phyloP scores from a whole-genome alignment of 2,329 filamentous ascomycete genomes.

The Penicillium sp. region DNA sequence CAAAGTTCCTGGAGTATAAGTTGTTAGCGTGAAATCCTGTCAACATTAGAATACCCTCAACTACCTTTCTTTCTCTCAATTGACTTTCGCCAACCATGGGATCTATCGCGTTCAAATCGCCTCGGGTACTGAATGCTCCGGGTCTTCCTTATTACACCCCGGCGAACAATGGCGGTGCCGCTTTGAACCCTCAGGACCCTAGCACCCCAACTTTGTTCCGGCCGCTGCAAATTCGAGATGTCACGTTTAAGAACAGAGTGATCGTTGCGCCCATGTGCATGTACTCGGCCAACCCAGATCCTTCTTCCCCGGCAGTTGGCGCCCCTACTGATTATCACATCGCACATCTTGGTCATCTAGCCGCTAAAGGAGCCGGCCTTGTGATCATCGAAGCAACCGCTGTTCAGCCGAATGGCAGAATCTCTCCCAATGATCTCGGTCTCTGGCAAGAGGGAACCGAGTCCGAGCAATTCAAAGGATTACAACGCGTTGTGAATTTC shows the following conservation, averaged over 20 bases:
- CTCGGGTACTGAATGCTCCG: constrained; percentile 15
- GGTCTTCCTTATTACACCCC: constrained; percentile 41
- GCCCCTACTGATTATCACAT: constrained; percentile 79
- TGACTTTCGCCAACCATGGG: neutral
- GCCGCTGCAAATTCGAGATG: constrained; percentile 55
- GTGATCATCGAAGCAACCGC: constrained; percentile 75
- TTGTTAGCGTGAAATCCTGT: neutral
- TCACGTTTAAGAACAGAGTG: constrained; percentile 65
- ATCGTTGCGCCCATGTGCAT: constrained; percentile 64
- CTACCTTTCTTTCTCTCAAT: neutral
- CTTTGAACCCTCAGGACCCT: constrained; percentile 35
- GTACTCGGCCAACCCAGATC: constrained; percentile 59
- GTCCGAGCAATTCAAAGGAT: constrained; percentile 65
- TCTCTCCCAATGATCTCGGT: constrained; percentile 62
- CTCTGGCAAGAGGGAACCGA: constrained; percentile 70
- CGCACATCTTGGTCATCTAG: constrained; percentile 76
- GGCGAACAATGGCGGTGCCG: constrained; percentile 37
- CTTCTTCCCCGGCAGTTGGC: constrained; percentile 44
- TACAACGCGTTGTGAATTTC: constrained; percentile 69
- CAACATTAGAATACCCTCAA: neutral
- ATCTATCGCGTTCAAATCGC: constrained; percentile 10
- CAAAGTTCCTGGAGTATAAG: neutral
- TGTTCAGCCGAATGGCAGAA: constrained; percentile 74
- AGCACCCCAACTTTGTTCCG: constrained; percentile 56
- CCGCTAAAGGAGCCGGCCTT: constrained; percentile 70